These are phyloP conservation scores for Talaromyces sp. DNA, from an alignment of 2,329 filamentous ascomycete species.

Conservation along the genomic window DNA sequence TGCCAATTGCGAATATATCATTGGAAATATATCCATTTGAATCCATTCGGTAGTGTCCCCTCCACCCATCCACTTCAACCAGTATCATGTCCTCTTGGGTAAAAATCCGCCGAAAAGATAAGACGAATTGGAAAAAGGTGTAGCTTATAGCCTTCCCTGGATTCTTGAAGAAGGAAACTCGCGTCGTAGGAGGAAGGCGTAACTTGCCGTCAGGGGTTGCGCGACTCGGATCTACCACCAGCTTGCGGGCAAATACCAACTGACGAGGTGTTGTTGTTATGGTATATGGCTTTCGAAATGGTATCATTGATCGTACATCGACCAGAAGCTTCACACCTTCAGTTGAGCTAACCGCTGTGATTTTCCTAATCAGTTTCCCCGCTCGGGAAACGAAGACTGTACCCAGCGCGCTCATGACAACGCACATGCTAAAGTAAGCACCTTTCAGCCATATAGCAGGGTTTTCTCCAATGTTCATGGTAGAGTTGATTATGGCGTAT, in stretches of 20 bases:
- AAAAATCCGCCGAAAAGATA: conserved; percentile 34
- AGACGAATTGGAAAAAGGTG: conserved; percentile 27
- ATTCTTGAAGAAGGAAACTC: conserved; percentile 27
- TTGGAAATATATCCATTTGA: conserved; percentile 30
- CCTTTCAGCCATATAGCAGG: conserved; percentile 55
- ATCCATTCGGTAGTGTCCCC: conserved; percentile 33
- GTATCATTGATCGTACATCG: conserved; percentile 30
- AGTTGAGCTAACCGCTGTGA: conserved; percentile 47
- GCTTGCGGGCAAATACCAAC: conserved; percentile 28
- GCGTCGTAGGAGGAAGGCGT: conserved; percentile 9
- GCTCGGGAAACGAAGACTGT: conserved; percentile 57
- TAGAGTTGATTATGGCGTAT: conserved; percentile 50
- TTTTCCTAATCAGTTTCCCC: conserved; percentile 52
- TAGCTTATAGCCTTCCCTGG: conserved; percentile 28
- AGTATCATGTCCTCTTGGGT: conserved; percentile 38
- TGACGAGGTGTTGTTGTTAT: conserved; percentile 30
- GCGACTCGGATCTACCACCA: conserved; percentile 25
- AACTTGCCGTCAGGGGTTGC: conserved; percentile 8
- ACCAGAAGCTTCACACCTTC: conserved; percentile 31
- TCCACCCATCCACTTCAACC: conserved; percentile 31
- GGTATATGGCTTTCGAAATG: conserved; percentile 34
- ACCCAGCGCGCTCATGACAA: conserved; percentile 58
- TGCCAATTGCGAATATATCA: conserved; percentile 30
- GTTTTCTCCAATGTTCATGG: conserved; percentile 46
- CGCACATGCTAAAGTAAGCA: conserved; percentile 55